Evolutionary conservation across 2,329 filamentous ascomycete species (phyloP).

Genomic region (Aspergillus bombycis): DNA sequence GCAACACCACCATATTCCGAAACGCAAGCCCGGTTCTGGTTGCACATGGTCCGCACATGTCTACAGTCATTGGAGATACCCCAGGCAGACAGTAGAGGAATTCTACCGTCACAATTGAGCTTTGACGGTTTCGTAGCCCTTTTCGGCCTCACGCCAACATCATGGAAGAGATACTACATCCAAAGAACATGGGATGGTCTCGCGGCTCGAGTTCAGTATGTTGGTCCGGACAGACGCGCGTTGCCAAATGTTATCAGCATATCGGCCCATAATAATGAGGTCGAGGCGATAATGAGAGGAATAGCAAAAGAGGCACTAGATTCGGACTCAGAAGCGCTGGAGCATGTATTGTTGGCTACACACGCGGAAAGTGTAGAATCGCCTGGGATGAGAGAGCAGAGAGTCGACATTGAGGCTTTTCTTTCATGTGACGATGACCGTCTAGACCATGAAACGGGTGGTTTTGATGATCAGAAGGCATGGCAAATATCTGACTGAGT

Average conservation of each 20-base stretch:
- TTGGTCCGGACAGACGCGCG: neutral
- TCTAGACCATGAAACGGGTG: neutral
- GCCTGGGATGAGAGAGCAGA: neutral
- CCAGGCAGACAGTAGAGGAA: neutral
- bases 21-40: neutral
- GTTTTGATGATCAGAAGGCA: neutral
- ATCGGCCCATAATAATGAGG: neutral
- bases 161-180: neutral
- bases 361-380: neutral
- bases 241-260: neutral
- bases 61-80: neutral
- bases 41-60: neutral
- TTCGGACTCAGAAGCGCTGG: neutral
- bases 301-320: neutral
- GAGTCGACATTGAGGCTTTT: neutral
- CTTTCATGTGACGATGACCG: neutral
- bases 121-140: neutral
- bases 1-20: neutral
- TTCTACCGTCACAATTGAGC: neutral
- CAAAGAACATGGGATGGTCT: neutral
- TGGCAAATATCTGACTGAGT: neutral
- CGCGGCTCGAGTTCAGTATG: neutral
- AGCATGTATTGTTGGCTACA: neutral
- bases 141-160: neutral
- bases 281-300: neutral